Evolutionary conservation across 2,329 filamentous ascomycete species (phyloP).

Genomic region (Colletotrichum gigasporum): DNA sequence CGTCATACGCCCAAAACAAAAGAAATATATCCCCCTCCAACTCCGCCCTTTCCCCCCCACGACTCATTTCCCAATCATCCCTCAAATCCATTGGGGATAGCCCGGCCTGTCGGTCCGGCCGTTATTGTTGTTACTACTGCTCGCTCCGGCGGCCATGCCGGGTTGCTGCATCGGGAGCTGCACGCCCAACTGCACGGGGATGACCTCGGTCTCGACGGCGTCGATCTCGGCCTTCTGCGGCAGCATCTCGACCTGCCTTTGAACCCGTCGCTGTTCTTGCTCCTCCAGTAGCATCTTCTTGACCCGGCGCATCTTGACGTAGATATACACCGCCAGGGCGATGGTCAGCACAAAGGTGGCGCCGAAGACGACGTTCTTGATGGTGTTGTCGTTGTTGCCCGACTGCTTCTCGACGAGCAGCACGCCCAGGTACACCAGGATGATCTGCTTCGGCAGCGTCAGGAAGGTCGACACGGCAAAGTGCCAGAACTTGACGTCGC

Average conservation of each 20-base stretch:
- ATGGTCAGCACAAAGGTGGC: slow-evolving; percentile 46
- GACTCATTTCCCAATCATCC: background rate
- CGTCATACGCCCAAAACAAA: background rate
- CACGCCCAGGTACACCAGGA: slow-evolving; percentile 52
- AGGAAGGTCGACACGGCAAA: slow-evolving; percentile 50
- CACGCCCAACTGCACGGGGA: background rate
- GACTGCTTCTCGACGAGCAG: slow-evolving; percentile 41
- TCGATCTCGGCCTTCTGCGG: slow-evolving; percentile 11
- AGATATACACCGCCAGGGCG: slow-evolving; percentile 46
- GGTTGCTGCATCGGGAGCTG: background rate
- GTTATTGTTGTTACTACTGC: no score
- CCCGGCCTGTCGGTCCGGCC: slow-evolving; percentile 11
- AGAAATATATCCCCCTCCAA: no score
- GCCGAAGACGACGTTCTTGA: slow-evolving; percentile 45
- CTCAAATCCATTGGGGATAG: slow-evolving; percentile 26
- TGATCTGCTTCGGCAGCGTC: slow-evolving; percentile 52
- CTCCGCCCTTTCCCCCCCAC: no score
- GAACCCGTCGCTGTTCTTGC: slow-evolving; percentile 38
- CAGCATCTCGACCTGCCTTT: slow-evolving; percentile 10
- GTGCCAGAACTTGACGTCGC: slow-evolving; percentile 51
- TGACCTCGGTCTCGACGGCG: slow-evolving; percentile 10
- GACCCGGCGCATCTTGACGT: slow-evolving; percentile 44
- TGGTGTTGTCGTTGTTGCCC: slow-evolving; percentile 38
- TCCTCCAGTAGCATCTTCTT: slow-evolving; percentile 46
- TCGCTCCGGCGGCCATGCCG: no score